These are phyloP conservation scores for Podospora pseudopauciseta DNA, from an alignment of 495 filamentous ascomycete genomes.

Conservation along the genomic window DNA sequence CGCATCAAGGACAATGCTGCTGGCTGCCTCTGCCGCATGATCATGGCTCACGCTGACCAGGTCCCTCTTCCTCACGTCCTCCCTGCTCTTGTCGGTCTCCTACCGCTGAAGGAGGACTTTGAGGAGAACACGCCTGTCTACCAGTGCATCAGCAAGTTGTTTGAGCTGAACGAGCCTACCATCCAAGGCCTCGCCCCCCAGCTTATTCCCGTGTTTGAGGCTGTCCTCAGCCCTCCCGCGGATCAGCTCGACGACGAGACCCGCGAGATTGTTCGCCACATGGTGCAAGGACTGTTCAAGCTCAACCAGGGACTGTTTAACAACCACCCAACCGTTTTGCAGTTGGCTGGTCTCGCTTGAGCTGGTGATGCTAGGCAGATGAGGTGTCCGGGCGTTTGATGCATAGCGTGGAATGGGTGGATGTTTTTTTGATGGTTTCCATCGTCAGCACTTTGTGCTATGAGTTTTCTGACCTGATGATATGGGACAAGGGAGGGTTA, in stretches of 20 bases:
- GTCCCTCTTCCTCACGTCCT: conserved; percentile 79
- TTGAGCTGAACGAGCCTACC: conserved; percentile 67
- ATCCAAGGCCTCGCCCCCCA: conserved; percentile 71
- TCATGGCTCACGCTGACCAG: conserved; percentile 71
- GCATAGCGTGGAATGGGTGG: conserved; percentile 23
- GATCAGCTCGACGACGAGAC: conserved; percentile 85
- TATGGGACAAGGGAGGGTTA: neutral
- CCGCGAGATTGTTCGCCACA: conserved; percentile 42
- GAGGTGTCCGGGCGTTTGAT: conserved; percentile 11
- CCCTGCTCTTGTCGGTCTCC: conserved; percentile 68
- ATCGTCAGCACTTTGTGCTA: conserved; percentile 23
- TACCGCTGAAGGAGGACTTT: conserved; percentile 90
- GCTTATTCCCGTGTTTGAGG: conserved; percentile 74
- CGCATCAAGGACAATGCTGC: conserved; percentile 89
- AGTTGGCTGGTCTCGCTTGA: conserved; percentile 31
- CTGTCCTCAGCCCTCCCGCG: conserved; percentile 71
- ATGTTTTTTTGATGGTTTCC: conserved; percentile 20
- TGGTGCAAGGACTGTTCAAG: conserved; percentile 27
- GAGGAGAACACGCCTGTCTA: conserved; percentile 95
- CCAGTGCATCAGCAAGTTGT: conserved; percentile 80
- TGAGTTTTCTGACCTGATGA: conserved; percentile 26
- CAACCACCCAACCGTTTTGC: conserved; percentile 30
- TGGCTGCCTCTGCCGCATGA: conserved; percentile 89
- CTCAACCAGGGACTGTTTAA: conserved; percentile 32
- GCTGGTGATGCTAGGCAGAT: neutral